Evolutionary conservation across 192 early-diverging fungal species (phyloP), one percentile per base, ranked within the genome.

Genomic region (Coemansia sp.): DNA sequence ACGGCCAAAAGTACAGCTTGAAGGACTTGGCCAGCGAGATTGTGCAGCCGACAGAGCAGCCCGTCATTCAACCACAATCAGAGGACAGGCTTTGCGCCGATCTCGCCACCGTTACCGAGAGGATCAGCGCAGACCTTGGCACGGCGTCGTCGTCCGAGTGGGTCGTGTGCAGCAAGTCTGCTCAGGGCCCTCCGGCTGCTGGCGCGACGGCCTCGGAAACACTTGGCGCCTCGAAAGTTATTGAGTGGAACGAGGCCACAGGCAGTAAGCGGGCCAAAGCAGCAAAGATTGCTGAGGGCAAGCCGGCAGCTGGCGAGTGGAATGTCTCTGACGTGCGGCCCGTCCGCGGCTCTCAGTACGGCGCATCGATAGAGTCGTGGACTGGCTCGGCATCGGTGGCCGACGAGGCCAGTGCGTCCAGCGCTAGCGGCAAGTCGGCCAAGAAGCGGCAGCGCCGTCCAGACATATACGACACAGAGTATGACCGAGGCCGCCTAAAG

Each of bases 401-500:
- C 32, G 69, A 71, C 32, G 71, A 76, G n/a, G 64, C 40, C 29
- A 60, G 51, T 11, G 60, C 53, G 2, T 71, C 31, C 31, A 61
- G 12, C 36, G 47, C 24, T 42, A 64, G 15, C 59, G 72, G 11
- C 37, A 70, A 76, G 31, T 40, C 78, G 7, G 56, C 85, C 8
- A 82, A 77, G 67, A 81, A 78, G 39, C 68, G 84, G 37, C 82
- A 85, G 45, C 84, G 79, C 42, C 88, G 85, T 40, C 79, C 82
- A 8, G 87, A 88, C 51, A 79, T 74, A 43, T 90, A 88, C 49
- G 89, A 92, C 62, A 60, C 87, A 17, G 91, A 91, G 31, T 92
- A 92, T 68, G 91, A 92, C 67, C 86, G 87, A 41, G 91, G 91
- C 27, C 88, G 88, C 56, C 62, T 85, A 31, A 92, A 92, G 67